Percentiles rank a stretch among this genome's conserved stretches.
Conservation (phyloP, 2,329 filamentous ascomycete species). For the Fusarium torreyae region DNA sequence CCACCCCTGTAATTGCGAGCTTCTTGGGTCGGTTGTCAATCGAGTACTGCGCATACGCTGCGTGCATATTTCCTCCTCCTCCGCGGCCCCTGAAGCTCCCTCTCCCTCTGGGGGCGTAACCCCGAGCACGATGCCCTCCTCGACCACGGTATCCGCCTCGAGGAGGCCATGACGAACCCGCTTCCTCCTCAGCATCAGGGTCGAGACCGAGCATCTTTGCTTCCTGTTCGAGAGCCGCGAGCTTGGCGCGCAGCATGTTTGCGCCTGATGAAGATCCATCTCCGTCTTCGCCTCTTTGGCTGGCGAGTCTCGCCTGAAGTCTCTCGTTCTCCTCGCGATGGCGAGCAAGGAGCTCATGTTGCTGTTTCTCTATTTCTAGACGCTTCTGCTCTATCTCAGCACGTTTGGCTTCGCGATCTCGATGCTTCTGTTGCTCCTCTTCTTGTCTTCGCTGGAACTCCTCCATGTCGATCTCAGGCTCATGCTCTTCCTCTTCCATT, state of each 20-base stretch:
- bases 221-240: slow-evolving; percentile 81
- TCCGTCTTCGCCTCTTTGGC: slow-evolving; percentile 50
- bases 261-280: slow-evolving; percentile 64
- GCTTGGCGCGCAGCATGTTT: slow-evolving; percentile 77
- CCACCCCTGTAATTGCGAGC: slow-evolving; percentile 74
- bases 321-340: slow-evolving; percentile 78
- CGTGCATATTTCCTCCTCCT: slow-evolving; percentile 63
- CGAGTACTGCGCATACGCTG: slow-evolving; percentile 74
- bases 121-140: slow-evolving; percentile 44
- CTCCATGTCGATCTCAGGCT: slow-evolving; percentile 76
- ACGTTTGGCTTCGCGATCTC: slow-evolving; percentile 75
- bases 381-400: slow-evolving; percentile 74
- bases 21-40: slow-evolving; percentile 83
- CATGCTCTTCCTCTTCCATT: slow-evolving; percentile 45
- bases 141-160: slow-evolving; percentile 55
- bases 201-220: slow-evolving; percentile 79
- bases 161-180: slow-evolving; percentile 31
- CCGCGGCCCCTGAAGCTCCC: slow-evolving; percentile 60
- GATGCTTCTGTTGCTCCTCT: slow-evolving; percentile 78
- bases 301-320: slow-evolving; percentile 68
- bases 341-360: slow-evolving; percentile 72
- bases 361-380: slow-evolving; percentile 75
- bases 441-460: slow-evolving; percentile 78
- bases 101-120: slow-evolving; percentile 56
- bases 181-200: slow-evolving; percentile 65